Conservation (phyloP, 1,284 basidiomycete genomes). For the Porogramme epimiltina region DNA sequence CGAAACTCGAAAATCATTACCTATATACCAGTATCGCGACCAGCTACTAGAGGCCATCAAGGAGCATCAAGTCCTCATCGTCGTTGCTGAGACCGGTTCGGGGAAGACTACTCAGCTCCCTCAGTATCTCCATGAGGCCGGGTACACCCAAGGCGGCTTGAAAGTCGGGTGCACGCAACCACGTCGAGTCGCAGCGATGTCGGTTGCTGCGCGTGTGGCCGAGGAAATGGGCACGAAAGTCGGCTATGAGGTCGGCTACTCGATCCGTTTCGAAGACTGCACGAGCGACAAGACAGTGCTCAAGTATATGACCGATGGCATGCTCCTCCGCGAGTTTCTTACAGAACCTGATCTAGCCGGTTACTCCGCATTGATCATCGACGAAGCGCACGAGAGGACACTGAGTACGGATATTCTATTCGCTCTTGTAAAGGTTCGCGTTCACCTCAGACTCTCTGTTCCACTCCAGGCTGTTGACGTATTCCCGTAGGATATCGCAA, state of each 20-base stretch:
- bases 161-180: constrained; percentile 99
- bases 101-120: constrained; percentile 99
- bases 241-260: constrained; percentile 97
- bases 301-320: constrained; percentile 99
- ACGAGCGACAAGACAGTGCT: constrained; percentile 97
- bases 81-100: constrained; percentile 93
- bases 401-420: constrained; percentile 96
- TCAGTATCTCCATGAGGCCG: constrained; percentile 97
- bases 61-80: constrained; percentile 90
- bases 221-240: constrained; percentile 98
- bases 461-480: constrained; percentile 26
- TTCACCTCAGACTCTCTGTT: constrained; percentile 20
- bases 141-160: constrained; percentile 85
- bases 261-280: constrained; percentile 99
- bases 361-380: constrained; percentile 92
- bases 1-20: constrained; percentile 88
- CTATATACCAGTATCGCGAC: constrained; percentile 87
- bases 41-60: constrained; percentile 87
- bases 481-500: constrained; percentile 83
- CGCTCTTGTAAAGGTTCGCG: constrained; percentile 91
- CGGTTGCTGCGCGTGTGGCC: constrained; percentile 96
- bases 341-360: constrained; percentile 94
- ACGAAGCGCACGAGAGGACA: constrained; percentile 96
- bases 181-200: constrained; percentile 98
- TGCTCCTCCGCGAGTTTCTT: constrained; percentile 95